A percentile compares a stretch with the other conserved stretches of the same genome.
Evolutionary conservation across 2,329 filamentous ascomycete species (phyloP).

Genomic region (Calonectria pteridis): DNA sequence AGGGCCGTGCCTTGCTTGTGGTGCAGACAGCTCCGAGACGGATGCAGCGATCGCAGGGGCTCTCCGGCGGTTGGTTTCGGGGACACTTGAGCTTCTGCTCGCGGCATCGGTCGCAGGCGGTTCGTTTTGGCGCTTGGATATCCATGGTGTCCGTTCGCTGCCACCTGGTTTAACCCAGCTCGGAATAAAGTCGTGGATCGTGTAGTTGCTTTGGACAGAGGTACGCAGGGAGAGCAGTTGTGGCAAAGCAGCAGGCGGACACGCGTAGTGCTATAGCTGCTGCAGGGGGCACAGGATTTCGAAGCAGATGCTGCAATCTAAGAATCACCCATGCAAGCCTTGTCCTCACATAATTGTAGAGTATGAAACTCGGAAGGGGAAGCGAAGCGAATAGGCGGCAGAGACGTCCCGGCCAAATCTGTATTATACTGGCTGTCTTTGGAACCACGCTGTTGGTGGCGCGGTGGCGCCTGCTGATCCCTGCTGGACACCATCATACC

Average conservation of each 20-base stretch:
- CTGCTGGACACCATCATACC: slow-evolving; percentile 4
- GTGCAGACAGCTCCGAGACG: neutral
- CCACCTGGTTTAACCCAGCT: neutral
- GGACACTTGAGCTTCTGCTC: slow-evolving; percentile 1
- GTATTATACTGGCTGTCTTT: neutral
- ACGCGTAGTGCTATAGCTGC: neutral
- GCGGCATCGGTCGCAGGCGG: slow-evolving; percentile 7
- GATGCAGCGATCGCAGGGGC: neutral
- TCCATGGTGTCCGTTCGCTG: neutral
- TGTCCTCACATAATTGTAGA: neutral
- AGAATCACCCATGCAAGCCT: neutral
- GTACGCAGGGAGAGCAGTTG: neutral
- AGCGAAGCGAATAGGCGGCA: neutral
- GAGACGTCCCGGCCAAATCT: neutral
- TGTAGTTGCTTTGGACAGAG: neutral
- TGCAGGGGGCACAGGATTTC: neutral
- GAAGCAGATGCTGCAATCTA: neutral
- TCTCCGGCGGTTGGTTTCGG: neutral
- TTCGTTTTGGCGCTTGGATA: slow-evolving; percentile 6
- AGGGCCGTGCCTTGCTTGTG: neutral
- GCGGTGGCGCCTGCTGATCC: neutral
- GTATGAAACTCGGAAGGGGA: neutral
- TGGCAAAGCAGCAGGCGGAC: neutral
- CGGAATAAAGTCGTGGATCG: neutral
- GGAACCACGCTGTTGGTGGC: neutral